A percentile compares a stretch with the other conserved stretches of the same genome.
phyloP scores from a whole-genome alignment of 176 grass and related monocot genomes.

The Ensete glaucum region DNA sequence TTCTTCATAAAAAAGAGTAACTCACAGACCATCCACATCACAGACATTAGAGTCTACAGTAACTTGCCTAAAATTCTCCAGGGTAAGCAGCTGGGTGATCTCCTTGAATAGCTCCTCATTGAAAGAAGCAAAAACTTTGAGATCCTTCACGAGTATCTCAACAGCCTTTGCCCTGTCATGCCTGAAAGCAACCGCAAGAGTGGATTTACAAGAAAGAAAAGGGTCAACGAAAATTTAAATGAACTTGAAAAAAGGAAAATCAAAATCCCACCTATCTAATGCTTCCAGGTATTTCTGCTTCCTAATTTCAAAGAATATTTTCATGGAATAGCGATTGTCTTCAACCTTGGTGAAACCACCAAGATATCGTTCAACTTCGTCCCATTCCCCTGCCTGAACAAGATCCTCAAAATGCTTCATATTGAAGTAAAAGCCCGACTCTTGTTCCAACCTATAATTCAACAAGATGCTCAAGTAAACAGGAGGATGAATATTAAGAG shows the following conservation, averaged over 20 bases:
- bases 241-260: background rate
- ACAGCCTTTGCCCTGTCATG: slow-evolving; percentile 95
- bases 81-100: slow-evolving; percentile 91
- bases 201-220: slow-evolving; percentile 7
- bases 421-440: slow-evolving; percentile 99
- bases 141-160: slow-evolving; percentile 97
- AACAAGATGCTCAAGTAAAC: background rate
- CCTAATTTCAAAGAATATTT: slow-evolving; percentile 99
- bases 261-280: slow-evolving; percentile 61
- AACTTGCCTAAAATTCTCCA: slow-evolving; percentile 87
- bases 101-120: slow-evolving; percentile 99
- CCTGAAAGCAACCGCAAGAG: slow-evolving; percentile 25
- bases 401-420: slow-evolving; percentile 99
- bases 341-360: slow-evolving; percentile 99
- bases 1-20: background rate
- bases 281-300: slow-evolving; percentile 99
- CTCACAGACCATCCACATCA: too few species aligned
- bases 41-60: too few species aligned
- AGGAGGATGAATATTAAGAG: background rate
- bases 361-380: slow-evolving; percentile 97
- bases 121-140: slow-evolving; percentile 98
- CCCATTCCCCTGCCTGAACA: slow-evolving; percentile 96
- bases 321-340: slow-evolving; percentile 99
- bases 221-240: background rate
- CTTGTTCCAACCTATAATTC: slow-evolving; percentile 76